phyloP scores from a whole-genome alignment of 129 eudicot genomes.

The Calendula officinalis region DNA sequence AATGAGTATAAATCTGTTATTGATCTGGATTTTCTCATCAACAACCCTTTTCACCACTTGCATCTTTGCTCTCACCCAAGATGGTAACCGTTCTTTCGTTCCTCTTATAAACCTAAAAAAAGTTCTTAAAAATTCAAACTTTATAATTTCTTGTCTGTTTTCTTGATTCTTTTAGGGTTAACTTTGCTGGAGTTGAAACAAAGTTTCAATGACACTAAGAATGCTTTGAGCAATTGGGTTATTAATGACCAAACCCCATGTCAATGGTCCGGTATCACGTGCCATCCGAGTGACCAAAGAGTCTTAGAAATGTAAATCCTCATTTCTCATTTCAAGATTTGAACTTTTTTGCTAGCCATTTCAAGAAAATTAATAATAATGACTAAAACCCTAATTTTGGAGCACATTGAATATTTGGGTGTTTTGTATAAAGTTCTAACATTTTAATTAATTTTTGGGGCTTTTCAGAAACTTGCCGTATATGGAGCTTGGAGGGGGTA shows the following conservation, averaged over 20 bases:
- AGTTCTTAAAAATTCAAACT: neutral
- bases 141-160: slow-evolving; percentile 13
- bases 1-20: slow-evolving; percentile 40
- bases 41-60: slow-evolving; percentile 57
- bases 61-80: slow-evolving; percentile 63
- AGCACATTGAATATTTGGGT: neutral
- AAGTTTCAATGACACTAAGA: slow-evolving; percentile 73
- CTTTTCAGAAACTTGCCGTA: slow-evolving; percentile 77
- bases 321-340: slow-evolving; percentile 2
- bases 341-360: neutral
- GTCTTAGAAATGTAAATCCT: slow-evolving; percentile 67
- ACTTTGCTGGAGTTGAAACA: slow-evolving; percentile 74
- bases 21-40: slow-evolving; percentile 42
- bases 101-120: neutral
- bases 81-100: slow-evolving; percentile 44
- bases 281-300: slow-evolving; percentile 66
- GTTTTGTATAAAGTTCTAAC: slow-evolving; percentile 7
- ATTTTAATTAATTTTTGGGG: slow-evolving; percentile 14
- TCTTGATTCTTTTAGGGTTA: slow-evolving; percentile 47
- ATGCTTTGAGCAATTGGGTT: slow-evolving; percentile 64
- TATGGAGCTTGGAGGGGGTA: slow-evolving; percentile 82
- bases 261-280: slow-evolving; percentile 85
- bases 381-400: slow-evolving; percentile 15
- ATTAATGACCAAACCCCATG: slow-evolving; percentile 79
- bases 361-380: neutral